A percentile compares a stretch with the other conserved stretches of the same genome.
phyloP scores from a whole-genome alignment of 164 flowering plant species.

The Cinnamomum micranthum region DNA sequence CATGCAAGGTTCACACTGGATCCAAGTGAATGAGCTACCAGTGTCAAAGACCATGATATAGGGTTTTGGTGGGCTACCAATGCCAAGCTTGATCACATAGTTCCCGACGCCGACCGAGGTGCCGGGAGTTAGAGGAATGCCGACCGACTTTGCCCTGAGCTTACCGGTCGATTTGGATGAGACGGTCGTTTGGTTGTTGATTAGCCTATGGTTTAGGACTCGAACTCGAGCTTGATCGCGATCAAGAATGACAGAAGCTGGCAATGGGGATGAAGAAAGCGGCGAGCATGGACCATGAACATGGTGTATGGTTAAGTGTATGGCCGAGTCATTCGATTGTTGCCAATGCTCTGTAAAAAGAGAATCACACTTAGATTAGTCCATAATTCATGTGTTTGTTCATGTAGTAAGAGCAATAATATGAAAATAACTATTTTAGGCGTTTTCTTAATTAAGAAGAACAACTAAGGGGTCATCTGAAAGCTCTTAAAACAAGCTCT shows the following conservation, averaged over 20 bases:
- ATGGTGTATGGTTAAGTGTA: constrained; percentile 21
- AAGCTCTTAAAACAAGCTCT: too few species aligned
- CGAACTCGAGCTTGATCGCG: constrained; percentile 19
- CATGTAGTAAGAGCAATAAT: too few species aligned
- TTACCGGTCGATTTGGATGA: not conserved
- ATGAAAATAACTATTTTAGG: too few species aligned
- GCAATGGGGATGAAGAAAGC: not conserved
- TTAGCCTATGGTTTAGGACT: constrained; percentile 15
- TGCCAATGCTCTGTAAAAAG: constrained; percentile 13
- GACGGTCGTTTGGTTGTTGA: not conserved
- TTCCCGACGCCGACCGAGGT: constrained; percentile 34
- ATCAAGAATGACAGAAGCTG: constrained; percentile 6
- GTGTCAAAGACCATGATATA: constrained; percentile 41
- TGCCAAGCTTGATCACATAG: constrained; percentile 34
- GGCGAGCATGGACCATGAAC: constrained; percentile 27
- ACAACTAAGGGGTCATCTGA: too few species aligned
- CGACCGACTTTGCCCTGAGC: constrained; percentile 13
- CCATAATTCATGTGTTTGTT: too few species aligned
- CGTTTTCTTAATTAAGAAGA: too few species aligned
- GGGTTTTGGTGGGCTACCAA: constrained; percentile 38
- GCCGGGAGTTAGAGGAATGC: constrained; percentile 29
- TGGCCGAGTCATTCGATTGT: constrained; percentile 11
- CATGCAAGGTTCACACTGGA: constrained; percentile 49
- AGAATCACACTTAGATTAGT: not conserved
- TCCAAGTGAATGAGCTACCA: constrained; percentile 50